Evolutionary conservation across 2,329 filamentous ascomycete genomes (phyloP).

Genomic region (Aspergillus hiratsukae): DNA sequence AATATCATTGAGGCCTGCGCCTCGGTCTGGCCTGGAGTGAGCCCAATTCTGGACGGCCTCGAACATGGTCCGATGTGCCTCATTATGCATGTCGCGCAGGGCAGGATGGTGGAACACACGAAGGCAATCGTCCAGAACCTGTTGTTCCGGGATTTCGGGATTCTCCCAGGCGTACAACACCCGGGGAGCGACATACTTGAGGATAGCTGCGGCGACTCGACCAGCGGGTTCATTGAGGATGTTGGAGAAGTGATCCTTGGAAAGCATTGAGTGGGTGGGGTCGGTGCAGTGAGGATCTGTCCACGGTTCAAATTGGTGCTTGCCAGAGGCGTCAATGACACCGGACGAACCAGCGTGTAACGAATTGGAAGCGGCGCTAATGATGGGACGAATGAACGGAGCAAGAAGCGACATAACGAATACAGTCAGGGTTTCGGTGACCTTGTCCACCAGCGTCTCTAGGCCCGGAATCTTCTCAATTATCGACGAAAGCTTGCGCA

Average conservation of each 20-base stretch:
- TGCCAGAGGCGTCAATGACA: constrained; percentile 62
- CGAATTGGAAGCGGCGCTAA: constrained; percentile 75
- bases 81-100: constrained; percentile 66
- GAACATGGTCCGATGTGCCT: constrained; percentile 88
- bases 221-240: constrained; percentile 73
- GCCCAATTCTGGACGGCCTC: constrained; percentile 78
- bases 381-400: constrained; percentile 88
- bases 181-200: constrained; percentile 83
- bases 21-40: constrained; percentile 62
- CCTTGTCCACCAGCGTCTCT: constrained; percentile 84
- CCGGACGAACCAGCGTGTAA: constrained; percentile 81
- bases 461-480: constrained; percentile 91
- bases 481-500: constrained; percentile 76
- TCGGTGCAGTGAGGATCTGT: constrained; percentile 69
- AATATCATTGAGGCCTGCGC: constrained; percentile 65
- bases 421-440: constrained; percentile 85
- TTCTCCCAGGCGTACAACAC: constrained; percentile 93
- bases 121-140: constrained; percentile 76
- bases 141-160: constrained; percentile 71
- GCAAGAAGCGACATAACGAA: constrained; percentile 89
- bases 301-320: constrained; percentile 77
- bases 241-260: constrained; percentile 81
- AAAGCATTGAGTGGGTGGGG: constrained; percentile 76
- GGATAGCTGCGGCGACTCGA: constrained; percentile 65
- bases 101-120: constrained; percentile 88